Evolutionary conservation across 148 eudicot genomes (phyloP).

Genomic region (Cornus suecica): DNA sequence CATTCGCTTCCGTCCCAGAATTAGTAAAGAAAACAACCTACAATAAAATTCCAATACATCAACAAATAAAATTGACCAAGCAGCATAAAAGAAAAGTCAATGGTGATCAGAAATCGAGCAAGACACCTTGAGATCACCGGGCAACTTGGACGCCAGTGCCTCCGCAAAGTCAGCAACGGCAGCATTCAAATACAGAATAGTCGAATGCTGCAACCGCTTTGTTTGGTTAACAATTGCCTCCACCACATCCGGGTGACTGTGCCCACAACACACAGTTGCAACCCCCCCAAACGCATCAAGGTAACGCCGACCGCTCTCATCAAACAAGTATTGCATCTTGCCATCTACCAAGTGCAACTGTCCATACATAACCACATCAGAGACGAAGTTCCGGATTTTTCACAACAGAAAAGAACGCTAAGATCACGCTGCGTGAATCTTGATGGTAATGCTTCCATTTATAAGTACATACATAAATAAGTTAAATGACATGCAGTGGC

Average conservation of each 20-base stretch:
- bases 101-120: background rate
- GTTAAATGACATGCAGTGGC: too few relatives aligned
- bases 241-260: constrained; percentile 89
- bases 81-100: constrained; percentile 1
- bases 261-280: constrained; percentile 89
- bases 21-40: constrained; percentile 97
- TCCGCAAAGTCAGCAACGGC: constrained; percentile 91
- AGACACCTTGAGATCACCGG: constrained; percentile 88
- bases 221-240: constrained; percentile 70
- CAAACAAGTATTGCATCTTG: constrained; percentile 91
- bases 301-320: constrained; percentile 83
- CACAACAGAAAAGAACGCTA: too few relatives aligned
- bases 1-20: constrained; percentile 97
- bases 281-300: constrained; percentile 92
- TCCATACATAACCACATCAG: background rate
- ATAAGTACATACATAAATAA: too few relatives aligned
- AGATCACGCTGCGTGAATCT: too few relatives aligned
- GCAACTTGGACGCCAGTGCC: constrained; percentile 82
- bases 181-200: constrained; percentile 74
- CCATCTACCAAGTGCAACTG: constrained; percentile 92
- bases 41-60: constrained; percentile 1
- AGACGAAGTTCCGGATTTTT: too few relatives aligned
- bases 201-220: constrained; percentile 76
- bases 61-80: background rate
- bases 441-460: too few relatives aligned